These are phyloP conservation scores for Microcos paniculata DNA, from an alignment of 345 rosid species.

Conservation along the genomic window DNA sequence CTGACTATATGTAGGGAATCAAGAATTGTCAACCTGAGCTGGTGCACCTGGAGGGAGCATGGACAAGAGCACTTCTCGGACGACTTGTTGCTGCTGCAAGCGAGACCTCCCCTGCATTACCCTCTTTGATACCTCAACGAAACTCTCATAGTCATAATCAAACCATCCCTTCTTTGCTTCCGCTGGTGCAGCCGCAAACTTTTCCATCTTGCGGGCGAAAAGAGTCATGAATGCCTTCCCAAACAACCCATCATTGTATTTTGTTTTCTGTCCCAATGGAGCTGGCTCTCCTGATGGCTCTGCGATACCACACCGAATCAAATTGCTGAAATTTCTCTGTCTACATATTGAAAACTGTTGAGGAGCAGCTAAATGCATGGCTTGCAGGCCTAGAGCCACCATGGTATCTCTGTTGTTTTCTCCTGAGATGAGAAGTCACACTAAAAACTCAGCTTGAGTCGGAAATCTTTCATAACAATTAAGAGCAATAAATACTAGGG, in stretches of 20 bases:
- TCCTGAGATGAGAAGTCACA: background rate
- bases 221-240: constrained; percentile 84
- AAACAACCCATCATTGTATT: constrained; percentile 68
- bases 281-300: constrained; percentile 88
- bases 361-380: constrained; percentile 27
- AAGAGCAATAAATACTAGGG: background rate
- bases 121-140: constrained; percentile 80
- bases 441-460: background rate
- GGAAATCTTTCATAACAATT: background rate
- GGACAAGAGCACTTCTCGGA: constrained; percentile 85
- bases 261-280: constrained; percentile 84
- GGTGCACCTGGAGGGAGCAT: constrained; percentile 98
- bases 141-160: constrained; percentile 73
- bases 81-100: constrained; percentile 76
- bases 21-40: constrained; percentile 47
- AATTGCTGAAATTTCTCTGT: constrained; percentile 7
- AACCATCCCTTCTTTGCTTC: constrained; percentile 45
- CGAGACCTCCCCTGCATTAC: constrained; percentile 82
- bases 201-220: constrained; percentile 89
- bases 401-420: constrained; percentile 30
- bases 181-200: constrained; percentile 44
- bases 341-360: constrained; percentile 9
- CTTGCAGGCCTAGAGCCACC: constrained; percentile 65
- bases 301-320: constrained; percentile 61
- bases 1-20: background rate